Evolutionary conservation across 495 filamentous ascomycete species (phyloP).

Genomic region (Talaromyces liani): DNA sequence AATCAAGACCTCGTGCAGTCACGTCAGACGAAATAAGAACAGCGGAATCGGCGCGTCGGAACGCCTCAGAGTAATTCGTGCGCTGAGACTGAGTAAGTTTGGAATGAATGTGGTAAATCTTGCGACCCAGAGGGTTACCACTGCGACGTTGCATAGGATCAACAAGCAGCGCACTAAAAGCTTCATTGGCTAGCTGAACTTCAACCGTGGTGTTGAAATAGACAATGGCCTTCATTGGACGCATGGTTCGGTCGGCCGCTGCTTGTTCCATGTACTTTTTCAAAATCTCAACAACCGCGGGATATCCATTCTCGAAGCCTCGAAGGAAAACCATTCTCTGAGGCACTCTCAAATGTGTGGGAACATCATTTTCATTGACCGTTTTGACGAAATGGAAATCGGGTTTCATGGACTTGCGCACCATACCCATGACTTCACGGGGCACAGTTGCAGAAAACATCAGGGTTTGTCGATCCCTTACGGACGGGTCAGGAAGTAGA

Average conservation of each 20-base stretch:
- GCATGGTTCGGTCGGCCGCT: constrained; percentile 21
- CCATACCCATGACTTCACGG: constrained; percentile 70
- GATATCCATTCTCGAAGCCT: constrained; percentile 70
- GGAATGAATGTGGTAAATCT: constrained; percentile 69
- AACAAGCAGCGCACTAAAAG: constrained; percentile 49
- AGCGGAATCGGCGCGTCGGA: constrained; percentile 53
- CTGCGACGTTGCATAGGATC: constrained; percentile 16
- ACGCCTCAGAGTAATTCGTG: constrained; percentile 59
- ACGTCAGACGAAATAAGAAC: constrained; percentile 92
- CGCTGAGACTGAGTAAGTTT: constrained; percentile 63
- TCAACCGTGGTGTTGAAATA: constrained; percentile 77
- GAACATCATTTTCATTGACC: constrained; percentile 67
- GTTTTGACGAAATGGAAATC: constrained; percentile 80
- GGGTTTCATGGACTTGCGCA: constrained; percentile 58
- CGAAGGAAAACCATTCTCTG: constrained; percentile 60
- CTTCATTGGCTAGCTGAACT: constrained; percentile 52
- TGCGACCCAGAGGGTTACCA: constrained; percentile 37
- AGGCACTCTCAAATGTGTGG: constrained; percentile 76
- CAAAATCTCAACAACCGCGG: constrained; percentile 67
- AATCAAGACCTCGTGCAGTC: constrained; percentile 85
- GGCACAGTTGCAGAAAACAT: constrained; percentile 93
- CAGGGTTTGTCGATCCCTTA: constrained; percentile 74
- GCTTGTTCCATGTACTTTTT: constrained; percentile 42
- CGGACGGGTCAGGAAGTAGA: constrained; percentile 51
- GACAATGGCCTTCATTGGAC: constrained; percentile 88